A percentile compares a stretch with the other conserved stretches of the same genome.
Conservation (phyloP, 495 filamentous ascomycete genomes). For the Podospora pseudoanserina region DNA sequence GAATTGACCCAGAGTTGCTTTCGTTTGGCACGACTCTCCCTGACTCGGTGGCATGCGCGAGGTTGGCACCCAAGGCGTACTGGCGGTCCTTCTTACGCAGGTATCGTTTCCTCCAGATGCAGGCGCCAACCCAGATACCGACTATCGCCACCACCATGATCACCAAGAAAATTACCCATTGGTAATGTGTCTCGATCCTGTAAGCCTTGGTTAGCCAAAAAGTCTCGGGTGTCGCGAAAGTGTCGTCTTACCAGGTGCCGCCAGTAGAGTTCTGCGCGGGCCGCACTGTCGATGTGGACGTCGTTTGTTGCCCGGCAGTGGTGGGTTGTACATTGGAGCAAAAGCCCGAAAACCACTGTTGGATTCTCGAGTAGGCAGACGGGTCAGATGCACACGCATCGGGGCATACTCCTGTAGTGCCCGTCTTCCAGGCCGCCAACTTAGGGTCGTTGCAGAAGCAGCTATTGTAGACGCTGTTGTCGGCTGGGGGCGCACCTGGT, state of each 20-base stretch:
- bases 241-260: slow-evolving; percentile 25
- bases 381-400: slow-evolving; percentile 30
- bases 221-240: not conserved
- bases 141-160: slow-evolving; percentile 49
- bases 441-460: slow-evolving; percentile 49
- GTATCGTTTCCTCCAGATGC: slow-evolving; percentile 50
- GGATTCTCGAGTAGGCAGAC: slow-evolving; percentile 40
- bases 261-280: slow-evolving; percentile 24
- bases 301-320: slow-evolving; percentile 2
- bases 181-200: slow-evolving; percentile 50
- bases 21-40: slow-evolving; percentile 31
- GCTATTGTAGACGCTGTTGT: slow-evolving; percentile 29
- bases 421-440: slow-evolving; percentile 41
- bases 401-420: slow-evolving; percentile 42
- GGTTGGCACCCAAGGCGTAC: slow-evolving; percentile 44
- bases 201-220: not conserved
- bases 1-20: slow-evolving; percentile 26
- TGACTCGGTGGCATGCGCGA: slow-evolving; percentile 29
- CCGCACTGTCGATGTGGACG: slow-evolving; percentile 21
- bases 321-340: slow-evolving; percentile 31
- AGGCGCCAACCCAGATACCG: slow-evolving; percentile 53
- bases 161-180: slow-evolving; percentile 57
- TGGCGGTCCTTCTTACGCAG: slow-evolving; percentile 49
- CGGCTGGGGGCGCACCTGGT: slow-evolving; percentile 32
- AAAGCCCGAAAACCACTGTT: slow-evolving; percentile 48